phyloP scores from a whole-genome alignment of 805 yeast genomes.

The Huiozyma naganishii region DNA sequence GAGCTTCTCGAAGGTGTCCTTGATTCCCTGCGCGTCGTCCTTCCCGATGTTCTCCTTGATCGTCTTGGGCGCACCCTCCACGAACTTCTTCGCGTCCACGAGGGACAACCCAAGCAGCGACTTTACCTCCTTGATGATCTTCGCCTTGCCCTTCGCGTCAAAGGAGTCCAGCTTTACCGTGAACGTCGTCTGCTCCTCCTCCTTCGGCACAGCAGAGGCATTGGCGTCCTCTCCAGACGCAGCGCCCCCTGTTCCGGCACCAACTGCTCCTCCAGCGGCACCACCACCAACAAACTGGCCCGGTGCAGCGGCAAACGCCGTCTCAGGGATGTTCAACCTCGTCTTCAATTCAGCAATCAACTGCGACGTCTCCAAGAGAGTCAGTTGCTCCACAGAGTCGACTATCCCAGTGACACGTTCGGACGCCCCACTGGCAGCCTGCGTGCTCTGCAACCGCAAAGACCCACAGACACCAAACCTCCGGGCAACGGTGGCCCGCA shows the following conservation, averaged over 20 bases:
- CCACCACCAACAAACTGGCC: conserved; percentile 8
- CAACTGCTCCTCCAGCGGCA: conserved; percentile 36
- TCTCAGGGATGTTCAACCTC: conserved; percentile 82
- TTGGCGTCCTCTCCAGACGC: conserved; percentile 58
- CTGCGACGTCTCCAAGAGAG: conserved; percentile 86
- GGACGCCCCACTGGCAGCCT: background rate
- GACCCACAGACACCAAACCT: conserved; percentile 41
- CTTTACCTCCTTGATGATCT: conserved; percentile 95
- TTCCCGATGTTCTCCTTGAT: conserved; percentile 92
- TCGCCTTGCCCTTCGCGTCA: conserved; percentile 92
- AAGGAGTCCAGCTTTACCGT: conserved; percentile 84
- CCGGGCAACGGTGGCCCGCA: no score
- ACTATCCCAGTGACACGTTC: conserved; percentile 80
- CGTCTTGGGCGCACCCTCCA: conserved; percentile 93
- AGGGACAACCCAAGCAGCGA: conserved; percentile 79
- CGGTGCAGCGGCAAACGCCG: background rate
- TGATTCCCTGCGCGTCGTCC: conserved; percentile 96
- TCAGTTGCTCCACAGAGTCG: conserved; percentile 79
- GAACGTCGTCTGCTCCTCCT: conserved; percentile 89
- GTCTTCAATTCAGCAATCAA: conserved; percentile 71
- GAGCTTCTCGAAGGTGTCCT: conserved; percentile 80
- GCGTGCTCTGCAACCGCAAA: background rate
- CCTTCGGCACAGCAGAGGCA: conserved; percentile 60
- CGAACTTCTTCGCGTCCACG: conserved; percentile 96
- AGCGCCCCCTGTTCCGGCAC: conserved; percentile 42